Base-by-base conservation (phyloP, 176 grass and related monocot genomes). In the Paspalum notatum region DNA sequence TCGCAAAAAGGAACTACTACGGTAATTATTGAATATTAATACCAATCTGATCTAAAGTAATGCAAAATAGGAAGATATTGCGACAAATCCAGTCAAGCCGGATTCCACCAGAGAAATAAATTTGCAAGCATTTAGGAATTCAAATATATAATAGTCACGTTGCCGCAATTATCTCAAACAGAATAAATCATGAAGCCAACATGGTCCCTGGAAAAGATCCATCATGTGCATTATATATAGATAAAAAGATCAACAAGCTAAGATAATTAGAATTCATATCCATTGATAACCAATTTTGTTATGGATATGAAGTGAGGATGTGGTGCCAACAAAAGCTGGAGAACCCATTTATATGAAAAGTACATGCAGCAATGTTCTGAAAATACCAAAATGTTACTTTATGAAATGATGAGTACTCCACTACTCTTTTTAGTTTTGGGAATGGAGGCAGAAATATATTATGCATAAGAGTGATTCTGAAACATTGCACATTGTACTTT, bases 1-100 rank as follows among this genome's bases (percentile, higher is more conserved):
- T 69, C 3, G 22, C 12, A 38, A 62, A 68, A 25, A 47, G 21
- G 55, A 21, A 26, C 70, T 60, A 24, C 47, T 82, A 48, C 62
- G 32, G 2, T 11, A 56, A 57, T 2, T n/a, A 41, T 37, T 66
- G 73, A 17, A 7, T 80, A 80, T 80, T 32, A 22, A 21, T 55
- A 59, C 0, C 75, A 89, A 58, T 66, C 75, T 64, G 5, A 62
- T 12, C 60, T 49, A 4, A 47, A 38, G 55, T 68, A 56, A 68
- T 76, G 22, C 41, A 22, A 62, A 45, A 18, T 48, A 52, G 40
- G 20, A 51, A 15, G 26, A 38, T 46, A 66, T 37, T 47, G 27
- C 16, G 13, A 56, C 18, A 75, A 72, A 57, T 59, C 7, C 61
- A 67, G 24, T 52, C 53, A 55, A 43, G 5, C 2, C 38, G 58